phyloP scores from a whole-genome alignment of 345 rosid species.

The Jatropha curcas region DNA sequence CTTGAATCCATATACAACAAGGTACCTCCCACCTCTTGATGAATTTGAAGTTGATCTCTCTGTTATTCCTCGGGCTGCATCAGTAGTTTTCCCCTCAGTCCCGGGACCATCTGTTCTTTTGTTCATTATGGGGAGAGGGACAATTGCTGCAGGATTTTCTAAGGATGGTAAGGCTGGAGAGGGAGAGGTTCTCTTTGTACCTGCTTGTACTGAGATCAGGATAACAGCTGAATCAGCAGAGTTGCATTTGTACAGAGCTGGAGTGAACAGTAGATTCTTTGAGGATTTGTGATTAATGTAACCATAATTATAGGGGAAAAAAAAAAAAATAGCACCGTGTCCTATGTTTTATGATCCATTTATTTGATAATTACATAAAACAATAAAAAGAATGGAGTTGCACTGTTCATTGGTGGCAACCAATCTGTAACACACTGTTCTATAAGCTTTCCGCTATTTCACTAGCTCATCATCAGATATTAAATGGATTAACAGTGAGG shows the following conservation, averaged over 20 bases:
- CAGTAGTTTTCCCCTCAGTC: neutral
- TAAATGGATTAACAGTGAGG: too few species aligned
- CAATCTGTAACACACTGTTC: too few species aligned
- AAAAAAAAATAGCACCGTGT: too few species aligned
- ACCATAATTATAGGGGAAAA: neutral
- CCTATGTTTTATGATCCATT: too few species aligned
- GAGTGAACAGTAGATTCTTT: neutral
- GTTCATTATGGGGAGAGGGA: neutral
- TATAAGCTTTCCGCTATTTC: too few species aligned
- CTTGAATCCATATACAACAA: neutral
- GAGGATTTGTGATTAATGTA: too few species aligned
- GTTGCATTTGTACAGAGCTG: neutral
- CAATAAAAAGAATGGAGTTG: too few species aligned
- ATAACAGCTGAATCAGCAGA: neutral
- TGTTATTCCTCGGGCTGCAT: neutral
- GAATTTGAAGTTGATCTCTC: neutral
- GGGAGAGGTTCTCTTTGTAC: neutral
- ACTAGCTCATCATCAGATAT: too few species aligned
- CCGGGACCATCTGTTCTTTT: neutral
- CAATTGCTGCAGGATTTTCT: neutral
- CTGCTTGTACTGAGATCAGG: neutral
- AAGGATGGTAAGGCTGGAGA: neutral
- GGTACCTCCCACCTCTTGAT: neutral
- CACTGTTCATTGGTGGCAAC: too few species aligned
- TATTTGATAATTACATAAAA: too few species aligned